phyloP scores from a whole-genome alignment of 345 rosid species.

The Bruguiera parviflora region DNA sequence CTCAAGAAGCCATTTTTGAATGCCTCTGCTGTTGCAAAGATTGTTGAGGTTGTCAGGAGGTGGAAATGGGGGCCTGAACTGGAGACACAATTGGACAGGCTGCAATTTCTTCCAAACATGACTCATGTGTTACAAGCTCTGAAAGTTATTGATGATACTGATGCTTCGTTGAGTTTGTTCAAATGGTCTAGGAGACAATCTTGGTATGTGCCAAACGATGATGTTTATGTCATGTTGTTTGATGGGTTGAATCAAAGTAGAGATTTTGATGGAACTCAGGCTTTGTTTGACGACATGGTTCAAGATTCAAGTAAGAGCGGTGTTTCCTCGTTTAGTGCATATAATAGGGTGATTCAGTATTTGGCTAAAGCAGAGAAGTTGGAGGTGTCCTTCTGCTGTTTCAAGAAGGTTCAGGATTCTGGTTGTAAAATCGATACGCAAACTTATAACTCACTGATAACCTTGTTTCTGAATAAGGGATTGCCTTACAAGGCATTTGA shows the following conservation, averaged over 20 bases:
- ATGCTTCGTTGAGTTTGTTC: slow-evolving; percentile 70
- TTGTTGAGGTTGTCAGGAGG: slow-evolving; percentile 83
- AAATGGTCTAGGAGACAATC: slow-evolving; percentile 85
- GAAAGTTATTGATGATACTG: slow-evolving; percentile 60
- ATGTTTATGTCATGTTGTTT: slow-evolving; percentile 63
- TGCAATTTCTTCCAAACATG: slow-evolving; percentile 85
- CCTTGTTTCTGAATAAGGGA: slow-evolving; percentile 77
- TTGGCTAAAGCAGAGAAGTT: slow-evolving; percentile 87
- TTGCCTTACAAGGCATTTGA: slow-evolving; percentile 93
- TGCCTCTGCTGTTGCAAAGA: slow-evolving; percentile 78
- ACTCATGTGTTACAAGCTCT: slow-evolving; percentile 68
- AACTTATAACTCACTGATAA: slow-evolving; percentile 73
- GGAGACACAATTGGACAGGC: slow-evolving; percentile 75
- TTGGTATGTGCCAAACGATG: slow-evolving; percentile 69
- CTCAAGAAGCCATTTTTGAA: slow-evolving; percentile 74
- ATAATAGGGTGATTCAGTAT: slow-evolving; percentile 79
- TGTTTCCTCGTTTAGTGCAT: slow-evolving; percentile 44
- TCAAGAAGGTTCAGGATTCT: slow-evolving; percentile 76
- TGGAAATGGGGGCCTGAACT: slow-evolving; percentile 99
- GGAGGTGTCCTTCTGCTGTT: slow-evolving; percentile 83
- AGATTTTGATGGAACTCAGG: slow-evolving; percentile 70
- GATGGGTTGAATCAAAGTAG: slow-evolving; percentile 64
- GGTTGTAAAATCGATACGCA: slow-evolving; percentile 58
- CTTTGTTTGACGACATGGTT: slow-evolving; percentile 79
- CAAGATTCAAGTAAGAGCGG: slow-evolving; percentile 41